These are phyloP conservation scores for Lactuca saligna DNA, from an alignment of 129 eudicot genomes.

Conservation along the genomic window DNA sequence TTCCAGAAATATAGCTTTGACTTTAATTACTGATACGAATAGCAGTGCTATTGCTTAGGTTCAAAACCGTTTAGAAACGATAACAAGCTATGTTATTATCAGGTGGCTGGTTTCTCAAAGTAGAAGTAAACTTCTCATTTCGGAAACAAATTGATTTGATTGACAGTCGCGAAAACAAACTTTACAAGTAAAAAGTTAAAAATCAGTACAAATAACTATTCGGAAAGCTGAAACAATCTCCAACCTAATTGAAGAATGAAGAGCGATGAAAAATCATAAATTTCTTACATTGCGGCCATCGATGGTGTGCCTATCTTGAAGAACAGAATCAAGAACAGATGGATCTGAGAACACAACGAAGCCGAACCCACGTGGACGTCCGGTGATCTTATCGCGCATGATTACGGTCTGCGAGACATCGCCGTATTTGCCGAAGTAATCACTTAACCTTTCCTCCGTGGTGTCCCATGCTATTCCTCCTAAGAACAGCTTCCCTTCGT, in stretches of 20 bases:
- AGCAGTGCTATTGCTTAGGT: neutral
- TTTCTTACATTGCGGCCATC: constrained; percentile 57
- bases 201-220: neutral
- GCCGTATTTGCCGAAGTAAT: constrained; percentile 68
- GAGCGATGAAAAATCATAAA: neutral
- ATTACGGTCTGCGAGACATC: constrained; percentile 61
- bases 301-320: constrained; percentile 53
- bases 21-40: neutral
- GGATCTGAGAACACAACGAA: constrained; percentile 73
- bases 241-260: neutral
- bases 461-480: constrained; percentile 75
- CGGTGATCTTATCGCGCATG: constrained; percentile 70
- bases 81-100: neutral
- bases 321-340: constrained; percentile 56
- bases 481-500: constrained; percentile 59
- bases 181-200: neutral
- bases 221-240: neutral
- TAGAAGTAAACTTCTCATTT: neutral
- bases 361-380: constrained; percentile 76
- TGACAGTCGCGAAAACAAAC: neutral
- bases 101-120: no score
- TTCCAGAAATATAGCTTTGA: constrained; percentile 10
- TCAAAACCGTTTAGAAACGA: neutral
- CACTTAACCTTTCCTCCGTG: constrained; percentile 44
- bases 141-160: neutral